Evolutionary conservation across 805 yeast genomes (phyloP), one percentile per base, ranked within the genome.

Genomic region (Huiozyma naganishii): DNA sequence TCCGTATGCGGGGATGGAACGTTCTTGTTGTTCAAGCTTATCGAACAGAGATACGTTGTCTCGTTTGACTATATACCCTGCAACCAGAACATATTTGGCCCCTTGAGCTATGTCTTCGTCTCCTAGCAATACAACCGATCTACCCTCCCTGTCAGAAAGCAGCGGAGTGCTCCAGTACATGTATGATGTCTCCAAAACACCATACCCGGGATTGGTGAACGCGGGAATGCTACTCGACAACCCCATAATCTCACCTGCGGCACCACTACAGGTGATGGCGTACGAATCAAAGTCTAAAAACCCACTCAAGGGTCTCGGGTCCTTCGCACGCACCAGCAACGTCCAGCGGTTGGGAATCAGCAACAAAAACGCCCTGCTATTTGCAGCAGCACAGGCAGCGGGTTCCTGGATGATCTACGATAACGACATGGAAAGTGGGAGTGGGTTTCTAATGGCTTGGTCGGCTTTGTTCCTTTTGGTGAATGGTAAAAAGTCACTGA

Each of bases 371-470:
- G 74, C 80, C 33, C 55, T 73, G 27, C 53, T 79, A 8, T 83
- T 83, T 58, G 83, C 86, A 5, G 64, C 73, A 1, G 78, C 83
- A 34, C 65, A 74, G 45, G 77, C 77, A 1, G 59, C 81, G 13
- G 90, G 90, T 27, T 79, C 84, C 3, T 82, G 76, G 68, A 81
- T 88, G 68, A 73, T 82, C 36, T 70, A 70, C 49, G 96, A 88
- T 57, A 80, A 84, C 11, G 95, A 87, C 54, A 63, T 77, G 17
- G 72, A 73, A 39, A 79, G 83, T 62, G 96, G 95, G 3, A 72
- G 90, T 1, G 95, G 95, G 0, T 82, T 88, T 55, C 67, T 74
- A 6, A 69, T 76, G 53, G 94, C 92, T 2, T 89, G 96, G 95
- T 76, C 85, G 6, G 60, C 83, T 6, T 62, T 88, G 45, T 89